A percentile compares a stretch with the other conserved stretches of the same genome.
Evolutionary conservation across 257 asterid genomes (phyloP).

Genomic region (Solanum habrochaites): DNA sequence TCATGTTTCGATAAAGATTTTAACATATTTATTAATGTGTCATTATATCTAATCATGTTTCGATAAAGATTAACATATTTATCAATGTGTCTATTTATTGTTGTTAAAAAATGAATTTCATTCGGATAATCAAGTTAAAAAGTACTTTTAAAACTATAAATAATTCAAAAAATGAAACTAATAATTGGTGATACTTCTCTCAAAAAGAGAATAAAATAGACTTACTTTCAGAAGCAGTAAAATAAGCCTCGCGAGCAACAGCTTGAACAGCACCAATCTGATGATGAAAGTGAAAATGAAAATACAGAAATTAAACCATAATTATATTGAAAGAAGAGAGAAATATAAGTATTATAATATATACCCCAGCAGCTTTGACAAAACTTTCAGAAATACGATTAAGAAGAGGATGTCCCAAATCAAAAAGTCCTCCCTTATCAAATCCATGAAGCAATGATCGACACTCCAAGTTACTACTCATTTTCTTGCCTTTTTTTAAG

Average conservation of each 20-base stretch:
- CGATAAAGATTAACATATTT: too few relatives aligned
- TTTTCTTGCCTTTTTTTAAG: neutral
- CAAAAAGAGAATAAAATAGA: neutral
- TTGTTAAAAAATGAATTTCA: too few relatives aligned
- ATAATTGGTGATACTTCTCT: too few relatives aligned
- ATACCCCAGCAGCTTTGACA: slow-evolving; percentile 79
- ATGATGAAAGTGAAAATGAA: neutral
- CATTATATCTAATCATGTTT: too few relatives aligned
- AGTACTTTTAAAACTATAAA: too few relatives aligned
- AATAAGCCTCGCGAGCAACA: slow-evolving; percentile 70
- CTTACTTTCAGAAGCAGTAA: slow-evolving; percentile 64
- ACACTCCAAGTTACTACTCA: slow-evolving; percentile 50
- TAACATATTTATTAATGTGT: too few relatives aligned
- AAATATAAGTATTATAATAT: neutral
- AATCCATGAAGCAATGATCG: slow-evolving; percentile 48
- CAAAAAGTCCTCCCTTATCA: slow-evolving; percentile 43
- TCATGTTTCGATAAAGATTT: too few relatives aligned
- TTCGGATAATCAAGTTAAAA: too few relatives aligned
- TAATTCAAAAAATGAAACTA: too few relatives aligned
- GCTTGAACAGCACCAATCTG: slow-evolving; percentile 90
- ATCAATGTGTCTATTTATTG: too few relatives aligned
- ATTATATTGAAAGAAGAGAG: neutral
- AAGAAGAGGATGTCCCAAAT: slow-evolving; percentile 85
- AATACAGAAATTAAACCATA: neutral
- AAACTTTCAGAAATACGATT: slow-evolving; percentile 77